Conservation (phyloP, 2,329 filamentous ascomycete species). For the Cercospora sp. region DNA sequence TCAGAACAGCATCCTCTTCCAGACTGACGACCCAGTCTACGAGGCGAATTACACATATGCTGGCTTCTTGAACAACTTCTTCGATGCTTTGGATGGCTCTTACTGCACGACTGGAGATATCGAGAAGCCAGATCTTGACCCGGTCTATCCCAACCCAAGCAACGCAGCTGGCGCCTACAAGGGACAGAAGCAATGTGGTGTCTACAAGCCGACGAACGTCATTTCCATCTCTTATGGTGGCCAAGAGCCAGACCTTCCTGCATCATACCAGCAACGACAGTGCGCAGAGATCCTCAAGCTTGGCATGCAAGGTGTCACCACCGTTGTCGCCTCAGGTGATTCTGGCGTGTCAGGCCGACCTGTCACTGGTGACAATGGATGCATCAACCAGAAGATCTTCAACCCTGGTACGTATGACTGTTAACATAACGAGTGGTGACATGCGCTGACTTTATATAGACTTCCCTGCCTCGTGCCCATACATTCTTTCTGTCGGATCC, state of each 20-base stretch:
- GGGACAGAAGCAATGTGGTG: slow-evolving; percentile 45
- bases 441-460: slow-evolving; percentile 22
- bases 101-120: slow-evolving; percentile 51
- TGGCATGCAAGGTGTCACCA: slow-evolving; percentile 51
- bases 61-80: slow-evolving; percentile 48
- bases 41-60: slow-evolving; percentile 40
- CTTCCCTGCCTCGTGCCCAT: slow-evolving; percentile 41
- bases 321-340: slow-evolving; percentile 53
- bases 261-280: slow-evolving; percentile 54
- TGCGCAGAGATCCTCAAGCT: slow-evolving; percentile 52
- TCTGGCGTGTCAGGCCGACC: slow-evolving; percentile 42
- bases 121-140: slow-evolving; percentile 53
- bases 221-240: slow-evolving; percentile 62
- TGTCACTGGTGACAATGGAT: slow-evolving; percentile 40
- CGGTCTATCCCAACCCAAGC: slow-evolving; percentile 45
- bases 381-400: slow-evolving; percentile 39
- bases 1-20: slow-evolving; percentile 51
- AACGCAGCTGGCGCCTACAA: slow-evolving; percentile 43
- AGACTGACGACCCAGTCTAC: slow-evolving; percentile 45
- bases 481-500: slow-evolving; percentile 46
- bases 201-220: slow-evolving; percentile 57
- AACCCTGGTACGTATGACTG: slow-evolving; percentile 30
- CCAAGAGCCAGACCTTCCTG: slow-evolving; percentile 55
- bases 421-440: not conserved
- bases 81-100: slow-evolving; percentile 51